Evolutionary conservation across 805 yeast genomes (phyloP), one percentile per base, ranked within the genome.

Genomic region (Zygotorulaspora sp.): DNA sequence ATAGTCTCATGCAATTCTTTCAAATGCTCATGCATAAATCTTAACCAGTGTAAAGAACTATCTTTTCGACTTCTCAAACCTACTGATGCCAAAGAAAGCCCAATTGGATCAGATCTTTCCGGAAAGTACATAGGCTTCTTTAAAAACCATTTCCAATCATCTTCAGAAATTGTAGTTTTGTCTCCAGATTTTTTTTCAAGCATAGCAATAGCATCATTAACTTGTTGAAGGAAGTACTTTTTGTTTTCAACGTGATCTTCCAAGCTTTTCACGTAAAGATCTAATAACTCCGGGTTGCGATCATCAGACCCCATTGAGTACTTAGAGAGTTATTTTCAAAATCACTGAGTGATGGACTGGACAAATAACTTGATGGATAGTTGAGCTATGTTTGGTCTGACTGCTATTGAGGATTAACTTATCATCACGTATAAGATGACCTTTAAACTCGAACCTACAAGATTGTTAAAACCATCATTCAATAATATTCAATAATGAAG

Each of bases 31-130:
- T 31, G 28, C 29, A 30, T 36, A 17, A 23, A 7, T 27, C 40
- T 28, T 24, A 48, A 25, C 49, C 48, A 49, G 12, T 49, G 44
- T 12, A 36, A 31, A 2, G 55, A 43, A 6, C 51, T 41, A 12
- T 43, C 35, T 15, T 40, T 44, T 13, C 60, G 50, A 16, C 37
- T 29, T 6, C 38, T 22, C 12, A 49, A 30, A 20, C 50, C 45
- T 11, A 43, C 38, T 15, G 50, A 45, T 0, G 46, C 53, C 27
- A 57, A 33, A 32, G 52, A 47, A 8, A 54, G 30, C 0, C 65
- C 63, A 28, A 58, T 48, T 2, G 63, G 63, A 29, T 60, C 65
- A 0, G 63, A 51, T 38, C 59, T 49, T 26, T 55, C 62, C 5
- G 61, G 54, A n/a, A 44, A 46, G 27, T 53, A 48, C 48, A 60